Base-by-base conservation (phyloP, 352 stramenopile genomes). In the Pseudoperonospora humuli region DNA sequence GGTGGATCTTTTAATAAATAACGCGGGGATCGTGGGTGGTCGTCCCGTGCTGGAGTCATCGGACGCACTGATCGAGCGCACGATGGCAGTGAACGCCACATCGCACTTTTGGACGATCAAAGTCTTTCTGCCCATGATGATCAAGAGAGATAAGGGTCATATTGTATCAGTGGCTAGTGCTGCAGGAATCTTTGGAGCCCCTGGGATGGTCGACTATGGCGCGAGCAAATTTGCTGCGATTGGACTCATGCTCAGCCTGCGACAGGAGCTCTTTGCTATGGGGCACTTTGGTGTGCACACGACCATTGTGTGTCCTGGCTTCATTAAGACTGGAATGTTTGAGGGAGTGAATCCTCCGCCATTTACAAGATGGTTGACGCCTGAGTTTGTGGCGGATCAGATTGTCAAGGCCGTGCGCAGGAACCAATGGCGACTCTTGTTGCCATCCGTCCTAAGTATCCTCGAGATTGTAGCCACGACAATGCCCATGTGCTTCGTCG, bases 251-350 rank as follows among this genome's bases (percentile, higher is more conserved):
- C 9, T 51, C 26, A 69, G 57, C 51, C 44, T 84, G 19, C 55
- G 72, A 7, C 56, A 79, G 44, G 72, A 84, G 43, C 56, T 83
- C 20, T 50, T 69, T 5, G 55, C 42, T 14, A 63, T 73, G 58
- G 50, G 55, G 7, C 54, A 61, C 19, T 40, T 53, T 39, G 53
- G 57, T 18, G 60, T 84, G 20, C 67, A 75, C 33, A 71, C 64
- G 27, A 77, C 71, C 7, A 45, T 82, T 20, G 57, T 78, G 29
- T 84, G 69, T 34, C 72, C 72, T n/a, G 66, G 64, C 7, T 77
- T 72, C 39, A 74, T 84, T 56, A 61, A 54, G 25, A 84, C 66
- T 1, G 72, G 72, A 7, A 84, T 84, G 72, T 84, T 84, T 23
- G 49, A 75, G n/a, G 72, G 72, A 6, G 71, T 79, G 8, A 50